Conservation (phyloP, 1,284 basidiomycete genomes). For the Ustilago xerochloae region DNA sequence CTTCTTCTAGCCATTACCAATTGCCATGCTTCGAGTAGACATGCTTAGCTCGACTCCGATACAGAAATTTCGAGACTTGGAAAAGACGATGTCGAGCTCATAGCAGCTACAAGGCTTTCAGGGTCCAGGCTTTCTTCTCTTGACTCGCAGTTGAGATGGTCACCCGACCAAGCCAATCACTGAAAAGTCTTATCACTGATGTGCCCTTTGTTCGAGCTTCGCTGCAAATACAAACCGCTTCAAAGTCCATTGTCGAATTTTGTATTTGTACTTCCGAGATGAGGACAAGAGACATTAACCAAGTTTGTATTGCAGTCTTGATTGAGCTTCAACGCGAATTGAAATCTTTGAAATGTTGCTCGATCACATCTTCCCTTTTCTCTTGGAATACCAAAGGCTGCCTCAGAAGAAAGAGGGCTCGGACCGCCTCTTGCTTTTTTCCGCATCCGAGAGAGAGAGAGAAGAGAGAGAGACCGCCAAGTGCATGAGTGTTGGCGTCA, state of each 20-base stretch:
- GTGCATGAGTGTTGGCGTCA: constrained; percentile 3
- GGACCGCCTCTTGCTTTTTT: constrained; percentile 8
- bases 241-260: neutral
- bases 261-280: neutral
- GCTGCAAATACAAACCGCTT: neutral
- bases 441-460: neutral
- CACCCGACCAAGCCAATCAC: constrained; percentile 16
- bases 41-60: too few relatives aligned
- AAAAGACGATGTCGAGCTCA: neutral
- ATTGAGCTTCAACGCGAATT: neutral
- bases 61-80: too few relatives aligned
- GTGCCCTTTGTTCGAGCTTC: neutral
- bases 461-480: neutral
- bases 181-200: neutral
- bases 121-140: neutral
- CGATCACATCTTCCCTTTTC: constrained; percentile 15
- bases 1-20: too few relatives aligned
- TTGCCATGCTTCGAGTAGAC: too few relatives aligned
- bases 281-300: neutral
- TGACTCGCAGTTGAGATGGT: neutral
- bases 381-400: constrained; percentile 16
- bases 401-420: constrained; percentile 27
- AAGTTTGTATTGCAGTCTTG: neutral
- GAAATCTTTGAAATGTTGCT: neutral
- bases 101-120: neutral